Evolutionary conservation across 345 rosid species (phyloP), one percentile per base, ranked within the genome.

Genomic region (Ceriops decandra): DNA sequence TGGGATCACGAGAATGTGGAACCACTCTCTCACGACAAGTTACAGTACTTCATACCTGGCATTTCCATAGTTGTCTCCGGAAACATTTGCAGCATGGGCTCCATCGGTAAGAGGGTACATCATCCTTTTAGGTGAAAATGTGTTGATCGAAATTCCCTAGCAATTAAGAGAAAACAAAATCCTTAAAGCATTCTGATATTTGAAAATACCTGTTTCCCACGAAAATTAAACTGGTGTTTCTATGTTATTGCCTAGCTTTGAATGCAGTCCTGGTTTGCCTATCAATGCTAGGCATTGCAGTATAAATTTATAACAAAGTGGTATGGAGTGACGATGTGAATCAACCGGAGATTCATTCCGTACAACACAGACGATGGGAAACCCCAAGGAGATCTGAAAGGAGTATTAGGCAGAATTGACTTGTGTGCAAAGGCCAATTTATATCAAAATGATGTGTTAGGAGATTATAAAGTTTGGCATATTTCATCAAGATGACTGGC

Each of bases 101-200:
- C 98, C 98, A 36, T 74, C 81, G 2, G 78, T 91, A 10, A 93
- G 70, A 63, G 96, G 91, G 73, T 85, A 87, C 81, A 84, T 80
- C 56, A 27, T 64, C 72, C 80, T 87, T 31, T 32, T 74, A 26
- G 87, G 84, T 24, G 81, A 52, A 74, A 85, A 93, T 46, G 83
- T 86, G 57, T 88, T 93, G 58, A 89, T 68, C 35, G 96, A 85
- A 7, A 82, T 35, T 28, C 98, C 98, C 96, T 91, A 28, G 9
- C 9, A 61, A 66, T 21, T 36, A 62, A 21, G 1, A 46, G n/a
- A 27, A 5, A n/a, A 7, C 26, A 53, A 20, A 42, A 42, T 42
- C 49, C 49, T 42, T 42, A 11, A 11, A 42, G 15, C 49, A 42
- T 42, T 42, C 5, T 42, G 49, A 42, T 11, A 42, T 3, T 11